Evolutionary conservation across 257 asterid genomes (phyloP).

Genomic region (Henckelia pumila): DNA sequence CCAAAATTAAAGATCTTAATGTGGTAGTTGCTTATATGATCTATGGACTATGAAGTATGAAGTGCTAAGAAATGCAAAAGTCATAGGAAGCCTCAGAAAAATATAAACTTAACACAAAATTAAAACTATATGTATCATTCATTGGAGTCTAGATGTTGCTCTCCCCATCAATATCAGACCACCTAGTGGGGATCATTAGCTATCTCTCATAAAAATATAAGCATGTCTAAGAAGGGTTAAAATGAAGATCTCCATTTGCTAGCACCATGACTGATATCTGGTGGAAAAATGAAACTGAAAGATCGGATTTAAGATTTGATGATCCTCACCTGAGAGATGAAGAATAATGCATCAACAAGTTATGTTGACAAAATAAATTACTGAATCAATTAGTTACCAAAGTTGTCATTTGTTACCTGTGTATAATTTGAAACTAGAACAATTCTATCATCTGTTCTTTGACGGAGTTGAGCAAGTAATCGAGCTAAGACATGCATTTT

Average conservation of each 20-base stretch:
- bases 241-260: slow-evolving; percentile 4
- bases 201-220: not conserved
- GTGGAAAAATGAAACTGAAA: slow-evolving; percentile 10
- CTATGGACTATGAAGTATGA: not conserved
- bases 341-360: slow-evolving; percentile 16
- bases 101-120: slow-evolving; percentile 11
- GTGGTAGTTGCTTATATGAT: slow-evolving; percentile 3
- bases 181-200: slow-evolving; percentile 1
- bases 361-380: slow-evolving; percentile 2
- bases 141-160: not conserved
- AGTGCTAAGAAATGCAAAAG: slow-evolving; percentile 5
- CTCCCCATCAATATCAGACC: slow-evolving; percentile 14
- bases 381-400: slow-evolving; percentile 20
- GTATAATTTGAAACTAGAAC: slow-evolving; percentile 97
- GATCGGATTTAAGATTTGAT: not conserved
- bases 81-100: slow-evolving; percentile 16
- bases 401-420: slow-evolving; percentile 55
- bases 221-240: slow-evolving; percentile 10
- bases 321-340: slow-evolving; percentile 5
- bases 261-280: slow-evolving; percentile 2
- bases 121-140: slow-evolving; percentile 5
- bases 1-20: slow-evolving; percentile 14
- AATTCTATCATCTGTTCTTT: slow-evolving; percentile 84
- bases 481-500: slow-evolving; percentile 97
- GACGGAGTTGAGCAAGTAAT: slow-evolving; percentile 86